Evolutionary conservation across 164 flowering plant genomes (phyloP).

Genomic region (Chloranthus sessilifolius): DNA sequence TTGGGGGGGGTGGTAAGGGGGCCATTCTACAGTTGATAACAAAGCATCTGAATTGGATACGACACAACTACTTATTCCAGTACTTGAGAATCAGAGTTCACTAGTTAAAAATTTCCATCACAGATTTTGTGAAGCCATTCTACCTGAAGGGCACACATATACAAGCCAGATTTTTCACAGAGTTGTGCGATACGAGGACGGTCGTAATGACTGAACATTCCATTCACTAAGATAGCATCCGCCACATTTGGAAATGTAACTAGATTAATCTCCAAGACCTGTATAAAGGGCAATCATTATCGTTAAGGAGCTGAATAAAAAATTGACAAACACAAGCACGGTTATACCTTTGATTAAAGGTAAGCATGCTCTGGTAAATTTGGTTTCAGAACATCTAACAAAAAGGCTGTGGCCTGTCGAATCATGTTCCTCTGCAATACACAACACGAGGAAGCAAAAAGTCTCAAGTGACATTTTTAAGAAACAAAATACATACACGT

Average conservation of each 20-base stretch:
- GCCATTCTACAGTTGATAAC: too few relatives aligned
- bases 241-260: constrained; percentile 99
- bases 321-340: not conserved
- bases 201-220: constrained; percentile 99
- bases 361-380: constrained; percentile 71
- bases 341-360: constrained; percentile 68
- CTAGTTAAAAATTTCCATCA: too few relatives aligned
- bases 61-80: too few relatives aligned
- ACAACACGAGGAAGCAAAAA: constrained; percentile 10
- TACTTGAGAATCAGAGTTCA: too few relatives aligned
- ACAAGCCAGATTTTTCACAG: constrained; percentile 98
- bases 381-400: constrained; percentile 76
- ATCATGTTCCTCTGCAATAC: constrained; percentile 67
- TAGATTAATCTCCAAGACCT: constrained; percentile 97
- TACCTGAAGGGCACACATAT: constrained; percentile 86
- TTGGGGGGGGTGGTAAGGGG: too few relatives aligned
- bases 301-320: constrained; percentile 2
- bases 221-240: constrained; percentile 97
- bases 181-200: constrained; percentile 98
- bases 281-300: constrained; percentile 7
- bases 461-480: not conserved
- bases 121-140: not conserved
- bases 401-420: constrained; percentile 81
- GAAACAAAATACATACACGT: not conserved
- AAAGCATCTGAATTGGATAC: too few relatives aligned